Evolutionary conservation across 2,329 filamentous ascomycete genomes (phyloP), one percentile per base, ranked within the genome.

Genomic region (Coleophoma crateriformis): DNA sequence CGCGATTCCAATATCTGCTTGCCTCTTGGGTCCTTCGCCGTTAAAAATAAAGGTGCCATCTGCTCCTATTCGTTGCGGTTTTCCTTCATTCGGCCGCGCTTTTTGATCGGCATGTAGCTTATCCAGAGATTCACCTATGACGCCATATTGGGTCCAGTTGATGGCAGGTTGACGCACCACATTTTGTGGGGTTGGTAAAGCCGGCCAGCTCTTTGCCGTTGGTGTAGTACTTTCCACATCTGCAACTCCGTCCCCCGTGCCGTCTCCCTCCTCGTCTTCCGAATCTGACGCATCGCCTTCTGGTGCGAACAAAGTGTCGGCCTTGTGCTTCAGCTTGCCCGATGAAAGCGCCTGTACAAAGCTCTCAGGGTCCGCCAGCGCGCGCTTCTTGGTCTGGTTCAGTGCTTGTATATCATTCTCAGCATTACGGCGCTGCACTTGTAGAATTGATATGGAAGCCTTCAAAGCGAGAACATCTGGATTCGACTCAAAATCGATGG

Each of bases 91-190:
- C 1, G 90, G 90, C 48, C 80, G 78, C 45, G 73, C 70, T 47
- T 84, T 71, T 69, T 96, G 90, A 62, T 95, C 88, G 46, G 82
- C 79, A 65, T 96, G 91, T 55, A 96, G 74, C 64, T 84, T 87
- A 67, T 96, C 90, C 34, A 96, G 75, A 1, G 88, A 82, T 52
- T 88, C 85, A 45, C 90, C 91, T 3, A 94, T 83, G n/a, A 96
- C 77, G 59, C 89, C 88, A 67, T 97, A 97, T 64, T 96, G 91
- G 12, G 84, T 82, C 92, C 92, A 97, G 71, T 96, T 96, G 62
- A 97, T 85, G 8, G 89, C 87, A 8, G 92, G 92, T 70, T 85
- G 90, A 38, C 91, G 84, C 22, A 95, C 85, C 1, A 97, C 74
- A 58, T 87, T 87, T 67, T 96, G 92, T 7, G 88, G 82, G 13